Evolutionary conservation across 257 asterid genomes (phyloP), one percentile per base, ranked within the genome.

Genomic region (Buddleja alternifolia): DNA sequence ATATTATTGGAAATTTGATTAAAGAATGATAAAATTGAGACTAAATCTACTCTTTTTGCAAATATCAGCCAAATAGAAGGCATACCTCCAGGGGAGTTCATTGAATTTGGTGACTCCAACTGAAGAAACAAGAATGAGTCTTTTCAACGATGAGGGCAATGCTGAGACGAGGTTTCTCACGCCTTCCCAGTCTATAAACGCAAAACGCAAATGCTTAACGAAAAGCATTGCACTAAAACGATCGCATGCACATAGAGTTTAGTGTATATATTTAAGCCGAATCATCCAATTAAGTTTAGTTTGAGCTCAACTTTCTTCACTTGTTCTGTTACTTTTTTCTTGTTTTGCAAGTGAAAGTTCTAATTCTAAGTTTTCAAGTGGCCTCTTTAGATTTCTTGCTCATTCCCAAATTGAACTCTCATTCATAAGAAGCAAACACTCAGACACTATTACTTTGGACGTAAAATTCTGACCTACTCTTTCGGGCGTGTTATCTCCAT

Each of bases 401-500:
- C 4, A 45, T 20, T 12, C 56, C 63, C 53, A 62, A 34, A 36
- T 24, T 34, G 24, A 42, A 42, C 47, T 63, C 41, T 53, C 15
- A 45, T n/a, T 23, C 21, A 47, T 7, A 10, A 40, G 36, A 39
- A 11, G 5, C n/a, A 62, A 47, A 53, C 54, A 40, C 20, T 60
- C 23, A 10, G 44, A 45, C 56, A 37, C 25, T 57, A 34, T 20
- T 52, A 36, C 32, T 10, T 12, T 2, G 29, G 40, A 78, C 65
- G 40, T 37, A 75, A 60, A 67, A 50, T 29, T 60, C 97, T 81
- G 72, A 93, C 98, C 98, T 77, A 84, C 91, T 93, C 85, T 85
- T 86, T 93, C 96, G 40, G 98, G 98, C 48, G 98, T 88, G 75
- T 93, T 93, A 75, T 90, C 96, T 65, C 98, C 98, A 81, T 86